Percentiles rank a stretch among this genome's conserved stretches.
Conservation (phyloP, 345 rosid genomes). For the Hirschfeldia incana region DNA sequence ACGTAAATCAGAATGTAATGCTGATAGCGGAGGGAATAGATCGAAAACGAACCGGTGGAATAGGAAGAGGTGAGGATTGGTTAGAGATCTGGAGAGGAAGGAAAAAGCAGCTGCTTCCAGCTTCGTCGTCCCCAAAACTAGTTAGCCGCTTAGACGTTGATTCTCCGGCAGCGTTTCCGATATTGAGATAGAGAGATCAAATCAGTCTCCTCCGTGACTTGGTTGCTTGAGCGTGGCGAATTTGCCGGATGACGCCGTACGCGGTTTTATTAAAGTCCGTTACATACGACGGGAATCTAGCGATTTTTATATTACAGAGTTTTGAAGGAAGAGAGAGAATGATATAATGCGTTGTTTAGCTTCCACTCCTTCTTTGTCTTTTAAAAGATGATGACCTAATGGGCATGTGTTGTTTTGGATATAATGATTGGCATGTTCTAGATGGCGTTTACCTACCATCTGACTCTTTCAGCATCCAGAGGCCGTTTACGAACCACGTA, state of each 20-base stretch:
- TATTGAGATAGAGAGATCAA: not conserved
- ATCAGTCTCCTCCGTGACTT: conserved; percentile 21
- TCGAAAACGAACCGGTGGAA: conserved; percentile 29
- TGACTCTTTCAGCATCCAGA: conserved; percentile 22
- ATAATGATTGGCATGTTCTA: conserved; percentile 4
- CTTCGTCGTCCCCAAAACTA: not conserved
- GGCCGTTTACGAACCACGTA: conserved; percentile 9
- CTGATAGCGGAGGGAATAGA: not conserved
- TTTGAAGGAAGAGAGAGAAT: not conserved
- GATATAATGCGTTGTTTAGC: conserved; percentile 11
- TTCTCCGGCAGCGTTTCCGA: conserved; percentile 17
- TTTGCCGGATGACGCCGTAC: conserved; percentile 26
- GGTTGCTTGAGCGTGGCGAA: not conserved
- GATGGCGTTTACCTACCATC: conserved; percentile 1
- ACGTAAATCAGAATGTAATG: not conserved
- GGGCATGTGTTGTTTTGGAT: not conserved
- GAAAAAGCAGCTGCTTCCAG: conserved; percentile 25
- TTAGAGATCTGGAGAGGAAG: conserved; percentile 18
- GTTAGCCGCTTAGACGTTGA: not conserved
- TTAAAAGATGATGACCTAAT: not conserved
- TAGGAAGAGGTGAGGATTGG: not conserved
- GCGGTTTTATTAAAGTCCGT: conserved; percentile 8
- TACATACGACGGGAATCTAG: conserved; percentile 9
- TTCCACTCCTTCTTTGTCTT: not conserved
- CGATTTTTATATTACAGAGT: conserved; percentile 8